Evolutionary conservation across 1,139 yeast species (phyloP).

Genomic region (Saccharomyces hybrid): DNA sequence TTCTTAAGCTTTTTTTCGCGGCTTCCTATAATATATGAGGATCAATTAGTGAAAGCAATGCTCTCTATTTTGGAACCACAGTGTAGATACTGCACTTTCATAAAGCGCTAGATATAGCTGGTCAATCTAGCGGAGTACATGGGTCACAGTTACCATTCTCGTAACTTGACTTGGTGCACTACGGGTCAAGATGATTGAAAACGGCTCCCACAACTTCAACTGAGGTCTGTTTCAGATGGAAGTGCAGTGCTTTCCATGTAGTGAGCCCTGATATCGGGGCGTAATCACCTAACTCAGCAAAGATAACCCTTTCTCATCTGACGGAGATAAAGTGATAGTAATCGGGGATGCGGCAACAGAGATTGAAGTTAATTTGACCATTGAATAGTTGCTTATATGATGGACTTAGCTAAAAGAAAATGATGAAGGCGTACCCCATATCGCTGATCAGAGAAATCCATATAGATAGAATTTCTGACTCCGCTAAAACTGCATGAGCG

Average conservation of each 20-base stretch:
- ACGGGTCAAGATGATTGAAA: neutral
- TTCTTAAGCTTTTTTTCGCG: neutral
- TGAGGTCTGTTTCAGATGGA: conserved; percentile 7
- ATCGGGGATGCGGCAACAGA: neutral
- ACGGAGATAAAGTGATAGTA: conserved; percentile 4
- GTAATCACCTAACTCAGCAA: conserved; percentile 7
- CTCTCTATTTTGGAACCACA: neutral
- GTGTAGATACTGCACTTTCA: conserved; percentile 4
- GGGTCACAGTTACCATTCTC: conserved; percentile 11
- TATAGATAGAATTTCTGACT: no score
- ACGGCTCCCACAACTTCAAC: conserved; percentile 4
- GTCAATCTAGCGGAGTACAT: conserved; percentile 8
- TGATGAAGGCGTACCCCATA: neutral
- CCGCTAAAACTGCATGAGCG: neutral
- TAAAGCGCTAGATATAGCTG: conserved; percentile 3
- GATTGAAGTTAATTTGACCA: neutral
- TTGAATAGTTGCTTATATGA: neutral
- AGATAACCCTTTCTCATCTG: conserved; percentile 3
- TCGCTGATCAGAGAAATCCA: neutral
- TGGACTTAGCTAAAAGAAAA: neutral
- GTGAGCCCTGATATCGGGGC: conserved; percentile 5
- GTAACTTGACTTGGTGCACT: neutral
- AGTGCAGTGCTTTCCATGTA: neutral
- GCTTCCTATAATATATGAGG: neutral
- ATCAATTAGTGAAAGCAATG: neutral